A percentile compares a stretch with the other conserved stretches of the same genome.
These are phyloP conservation scores for Aspergillus biplanus DNA, from an alignment of 495 filamentous ascomycete genomes.

Conservation along the genomic window DNA sequence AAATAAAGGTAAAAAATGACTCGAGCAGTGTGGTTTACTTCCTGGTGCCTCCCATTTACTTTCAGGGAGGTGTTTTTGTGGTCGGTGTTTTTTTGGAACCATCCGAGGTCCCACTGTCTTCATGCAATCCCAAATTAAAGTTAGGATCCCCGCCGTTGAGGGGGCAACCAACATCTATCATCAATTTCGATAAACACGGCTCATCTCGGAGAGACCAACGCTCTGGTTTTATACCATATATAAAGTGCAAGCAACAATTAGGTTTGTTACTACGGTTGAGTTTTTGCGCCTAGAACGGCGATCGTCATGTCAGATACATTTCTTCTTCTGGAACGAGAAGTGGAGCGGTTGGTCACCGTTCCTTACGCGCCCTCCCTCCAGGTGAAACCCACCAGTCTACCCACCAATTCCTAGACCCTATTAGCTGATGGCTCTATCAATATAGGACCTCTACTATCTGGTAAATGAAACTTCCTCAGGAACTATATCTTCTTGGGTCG, in stretches of 20 bases:
- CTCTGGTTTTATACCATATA: not conserved
- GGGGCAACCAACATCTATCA: conserved; percentile 40
- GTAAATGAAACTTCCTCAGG: conserved; percentile 9
- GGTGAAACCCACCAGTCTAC: conserved; percentile 30
- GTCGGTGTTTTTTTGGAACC: too few relatives aligned
- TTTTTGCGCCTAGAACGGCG: not conserved
- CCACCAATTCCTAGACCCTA: conserved; percentile 3
- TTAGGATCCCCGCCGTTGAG: conserved; percentile 29
- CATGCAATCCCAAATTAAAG: too few relatives aligned
- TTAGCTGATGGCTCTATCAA: conserved; percentile 12
- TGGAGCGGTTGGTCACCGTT: conserved; percentile 46
- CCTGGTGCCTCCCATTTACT: too few relatives aligned
- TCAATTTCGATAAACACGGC: conserved; percentile 20
- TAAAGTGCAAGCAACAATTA: not conserved
- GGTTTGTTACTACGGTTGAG: not conserved
- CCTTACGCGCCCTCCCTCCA: conserved; percentile 49
- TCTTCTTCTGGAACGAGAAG: conserved; percentile 32
- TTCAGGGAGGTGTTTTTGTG: too few relatives aligned
- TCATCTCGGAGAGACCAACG: conserved; percentile 5
- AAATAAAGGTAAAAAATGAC: too few relatives aligned
- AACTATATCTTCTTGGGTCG: conserved; percentile 42
- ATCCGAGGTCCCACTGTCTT: too few relatives aligned
- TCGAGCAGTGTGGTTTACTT: too few relatives aligned
- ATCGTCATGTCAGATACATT: conserved; percentile 20
- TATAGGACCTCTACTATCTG: conserved; percentile 45